Percentiles rank a stretch among this genome's conserved stretches.
Conservation (phyloP, 441 rosid species). For the Francoa sonchifolia region DNA sequence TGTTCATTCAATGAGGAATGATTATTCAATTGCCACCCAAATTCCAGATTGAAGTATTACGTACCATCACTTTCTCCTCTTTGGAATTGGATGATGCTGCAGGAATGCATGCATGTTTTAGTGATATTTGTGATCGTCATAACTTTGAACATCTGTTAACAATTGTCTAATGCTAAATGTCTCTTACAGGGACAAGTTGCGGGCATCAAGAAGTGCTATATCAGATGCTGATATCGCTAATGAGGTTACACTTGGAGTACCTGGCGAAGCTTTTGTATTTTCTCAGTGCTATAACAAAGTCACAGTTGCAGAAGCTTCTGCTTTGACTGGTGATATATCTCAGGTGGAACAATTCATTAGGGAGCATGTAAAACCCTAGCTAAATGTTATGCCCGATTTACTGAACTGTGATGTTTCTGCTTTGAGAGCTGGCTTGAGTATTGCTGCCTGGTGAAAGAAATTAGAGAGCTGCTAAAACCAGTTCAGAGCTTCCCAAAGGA, state of each 20-base stretch:
- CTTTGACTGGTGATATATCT: slow-evolving; percentile 49
- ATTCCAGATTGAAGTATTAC: too few relatives aligned
- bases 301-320: slow-evolving; percentile 64
- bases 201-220: slow-evolving; percentile 59
- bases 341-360: slow-evolving; percentile 65
- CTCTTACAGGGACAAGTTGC: slow-evolving; percentile 55
- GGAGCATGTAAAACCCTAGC: slow-evolving; percentile 56
- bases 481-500: too few relatives aligned
- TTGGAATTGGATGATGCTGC: too few relatives aligned
- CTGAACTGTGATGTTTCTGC: too few relatives aligned
- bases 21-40: too few relatives aligned
- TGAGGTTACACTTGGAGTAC: slow-evolving; percentile 59
- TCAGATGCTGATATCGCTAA: slow-evolving; percentile 74
- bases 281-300: slow-evolving; percentile 66
- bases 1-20: background rate
- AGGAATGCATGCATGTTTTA: too few relatives aligned
- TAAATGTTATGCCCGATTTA: background rate
- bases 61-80: too few relatives aligned
- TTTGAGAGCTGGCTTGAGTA: too few relatives aligned
- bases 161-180: slow-evolving; percentile 3
- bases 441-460: too few relatives aligned
- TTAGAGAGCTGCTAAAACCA: too few relatives aligned
- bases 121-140: background rate
- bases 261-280: slow-evolving; percentile 62
- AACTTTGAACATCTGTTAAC: background rate